phyloP scores from a whole-genome alignment of 208 protist species.

The Acanthamoeba healyi region DNA sequence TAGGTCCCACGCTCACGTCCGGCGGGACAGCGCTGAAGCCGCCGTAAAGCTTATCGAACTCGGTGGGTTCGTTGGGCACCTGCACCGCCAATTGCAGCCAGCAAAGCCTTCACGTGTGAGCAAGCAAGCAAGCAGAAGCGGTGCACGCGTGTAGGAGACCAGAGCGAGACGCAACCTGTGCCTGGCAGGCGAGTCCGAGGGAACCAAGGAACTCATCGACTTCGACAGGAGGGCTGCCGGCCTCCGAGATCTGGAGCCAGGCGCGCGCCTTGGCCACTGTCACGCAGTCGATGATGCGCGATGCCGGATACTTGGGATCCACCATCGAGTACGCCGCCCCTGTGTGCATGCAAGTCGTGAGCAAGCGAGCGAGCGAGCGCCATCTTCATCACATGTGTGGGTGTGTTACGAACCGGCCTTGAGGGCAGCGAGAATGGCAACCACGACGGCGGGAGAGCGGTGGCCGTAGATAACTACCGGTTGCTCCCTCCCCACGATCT shows the following conservation, averaged over 20 bases:
- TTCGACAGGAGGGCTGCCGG: constrained; percentile 76
- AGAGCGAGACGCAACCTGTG: not conserved
- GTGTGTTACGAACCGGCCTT: constrained; percentile 79
- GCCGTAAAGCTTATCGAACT: constrained; percentile 21
- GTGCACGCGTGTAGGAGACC: not conserved
- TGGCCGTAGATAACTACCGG: constrained; percentile 88
- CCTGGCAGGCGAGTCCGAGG: not conserved
- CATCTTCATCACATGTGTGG: not conserved
- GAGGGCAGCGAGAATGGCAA: constrained; percentile 87
- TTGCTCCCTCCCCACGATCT: constrained; percentile 80
- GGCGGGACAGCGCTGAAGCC: not conserved
- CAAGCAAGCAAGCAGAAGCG: too few relatives aligned
- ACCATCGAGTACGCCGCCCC: constrained; percentile 88
- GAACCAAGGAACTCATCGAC: constrained; percentile 74
- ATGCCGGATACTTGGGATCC: constrained; percentile 87
- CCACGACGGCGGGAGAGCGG: constrained; percentile 83
- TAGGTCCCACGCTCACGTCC: constrained; percentile 5
- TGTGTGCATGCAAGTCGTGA: too few relatives aligned
- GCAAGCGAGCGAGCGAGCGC: not conserved
- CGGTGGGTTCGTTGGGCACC: not conserved
- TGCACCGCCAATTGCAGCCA: constrained; percentile 41
- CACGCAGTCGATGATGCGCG: constrained; percentile 85
- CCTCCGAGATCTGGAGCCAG: constrained; percentile 79
- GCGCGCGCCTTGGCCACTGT: constrained; percentile 81
- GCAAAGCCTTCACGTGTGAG: too few relatives aligned